Conservation (phyloP, 2,329 filamentous ascomycete species). For the Neoascochyta sp. region DNA sequence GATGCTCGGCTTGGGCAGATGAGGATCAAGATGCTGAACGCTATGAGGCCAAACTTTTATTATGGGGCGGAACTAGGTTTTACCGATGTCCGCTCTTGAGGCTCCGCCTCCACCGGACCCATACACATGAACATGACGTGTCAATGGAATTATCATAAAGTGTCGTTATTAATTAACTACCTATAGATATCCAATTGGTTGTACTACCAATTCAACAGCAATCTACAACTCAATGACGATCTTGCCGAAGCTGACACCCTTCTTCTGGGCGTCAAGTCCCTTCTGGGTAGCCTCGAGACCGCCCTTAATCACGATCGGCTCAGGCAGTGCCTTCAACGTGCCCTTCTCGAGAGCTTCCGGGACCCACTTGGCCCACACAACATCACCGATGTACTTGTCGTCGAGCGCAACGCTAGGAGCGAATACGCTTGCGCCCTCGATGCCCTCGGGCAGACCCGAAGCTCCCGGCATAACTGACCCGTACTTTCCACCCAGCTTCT, state of each 20-base stretch:
- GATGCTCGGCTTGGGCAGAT: conserved; percentile 1
- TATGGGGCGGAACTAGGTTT: conserved; percentile 1
- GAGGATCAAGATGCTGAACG: neutral
- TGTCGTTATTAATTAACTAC: neutral
- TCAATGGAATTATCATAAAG: too few species aligned
- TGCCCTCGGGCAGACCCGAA: conserved; percentile 23
- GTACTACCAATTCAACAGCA: too few species aligned
- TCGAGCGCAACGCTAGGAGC: conserved; percentile 15
- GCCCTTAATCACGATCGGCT: conserved; percentile 27
- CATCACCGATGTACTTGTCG: conserved; percentile 30
- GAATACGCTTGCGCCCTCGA: conserved; percentile 22
- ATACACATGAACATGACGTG: too few species aligned
- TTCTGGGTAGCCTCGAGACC: conserved; percentile 29
- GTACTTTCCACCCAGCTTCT: conserved; percentile 30
- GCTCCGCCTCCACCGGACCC: too few species aligned
- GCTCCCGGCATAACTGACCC: conserved; percentile 20
- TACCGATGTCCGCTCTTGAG: neutral
- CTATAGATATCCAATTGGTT: neutral
- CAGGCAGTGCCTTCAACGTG: conserved; percentile 28
- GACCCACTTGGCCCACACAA: conserved; percentile 33
- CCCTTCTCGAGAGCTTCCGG: conserved; percentile 31
- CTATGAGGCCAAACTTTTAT: conserved; percentile 4
- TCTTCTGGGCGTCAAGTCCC: conserved; percentile 25
- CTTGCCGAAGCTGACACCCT: conserved; percentile 35
- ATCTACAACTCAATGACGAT: conserved; percentile 27